Evolutionary conservation across 2,329 filamentous ascomycete genomes (phyloP).

Genomic region (Hyphodiscus sp.): DNA sequence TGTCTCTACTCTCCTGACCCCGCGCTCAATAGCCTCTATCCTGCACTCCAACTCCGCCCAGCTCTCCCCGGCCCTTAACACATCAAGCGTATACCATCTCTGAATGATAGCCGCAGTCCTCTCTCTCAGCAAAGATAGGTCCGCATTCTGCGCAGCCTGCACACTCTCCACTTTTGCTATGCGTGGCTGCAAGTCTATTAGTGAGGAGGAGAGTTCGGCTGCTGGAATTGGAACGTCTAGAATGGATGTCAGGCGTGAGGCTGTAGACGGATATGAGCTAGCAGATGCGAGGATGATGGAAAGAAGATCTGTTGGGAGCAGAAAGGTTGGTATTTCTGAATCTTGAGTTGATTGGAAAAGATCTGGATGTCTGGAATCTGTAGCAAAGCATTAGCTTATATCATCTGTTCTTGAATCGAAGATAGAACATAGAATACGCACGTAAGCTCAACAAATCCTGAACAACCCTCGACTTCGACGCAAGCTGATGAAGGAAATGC

Average conservation of each 20-base stretch:
- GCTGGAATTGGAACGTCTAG: conserved; percentile 28
- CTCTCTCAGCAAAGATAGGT: conserved; percentile 26
- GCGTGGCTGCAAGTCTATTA: conserved; percentile 29
- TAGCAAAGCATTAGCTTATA: conserved; percentile 8
- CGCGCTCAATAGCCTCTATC: conserved; percentile 25
- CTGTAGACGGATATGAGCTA: conserved; percentile 28
- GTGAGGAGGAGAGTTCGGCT: conserved; percentile 25
- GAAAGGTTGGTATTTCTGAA: conserved; percentile 20
- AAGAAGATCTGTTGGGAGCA: conserved; percentile 23
- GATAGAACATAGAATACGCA: conserved; percentile 11
- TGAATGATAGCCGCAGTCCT: conserved; percentile 27
- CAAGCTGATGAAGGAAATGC: conserved; percentile 22
- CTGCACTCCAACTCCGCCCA: conserved; percentile 30
- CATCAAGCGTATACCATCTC: conserved; percentile 27
- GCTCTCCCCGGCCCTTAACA: conserved; percentile 26
- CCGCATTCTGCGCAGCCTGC: conserved; percentile 25
- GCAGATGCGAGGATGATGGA: conserved; percentile 30
- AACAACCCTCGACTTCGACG: conserved; percentile 26
- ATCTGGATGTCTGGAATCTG: conserved; percentile 29
- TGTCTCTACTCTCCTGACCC: conserved; percentile 17
- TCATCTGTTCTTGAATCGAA: neutral
- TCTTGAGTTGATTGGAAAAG: conserved; percentile 26
- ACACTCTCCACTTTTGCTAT: conserved; percentile 27
- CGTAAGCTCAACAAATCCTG: conserved; percentile 29
- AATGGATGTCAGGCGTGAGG: conserved; percentile 30